A percentile compares a stretch with the other conserved stretches of the same genome.
These are phyloP conservation scores for Niveomyces coronatus DNA, from an alignment of 2,329 filamentous ascomycete genomes.

Conservation along the genomic window DNA sequence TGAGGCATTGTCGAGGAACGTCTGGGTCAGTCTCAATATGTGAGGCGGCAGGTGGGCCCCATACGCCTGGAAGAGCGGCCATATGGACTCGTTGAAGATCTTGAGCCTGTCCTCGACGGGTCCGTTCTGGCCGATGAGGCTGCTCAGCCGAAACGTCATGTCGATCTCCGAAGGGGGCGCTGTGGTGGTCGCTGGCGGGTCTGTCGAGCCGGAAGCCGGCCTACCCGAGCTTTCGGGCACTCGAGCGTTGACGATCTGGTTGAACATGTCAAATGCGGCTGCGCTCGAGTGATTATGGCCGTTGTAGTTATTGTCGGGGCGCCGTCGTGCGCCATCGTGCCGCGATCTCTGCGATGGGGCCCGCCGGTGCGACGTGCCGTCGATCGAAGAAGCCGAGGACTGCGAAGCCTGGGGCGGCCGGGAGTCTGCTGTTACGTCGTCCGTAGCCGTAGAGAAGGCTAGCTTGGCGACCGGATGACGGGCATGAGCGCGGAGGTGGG, in stretches of 20 bases:
- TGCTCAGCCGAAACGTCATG: constrained; percentile 20
- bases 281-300: background rate
- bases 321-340: background rate
- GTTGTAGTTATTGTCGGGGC: background rate
- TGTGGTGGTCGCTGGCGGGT: background rate
- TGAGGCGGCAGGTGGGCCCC: background rate
- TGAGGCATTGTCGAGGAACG: constrained; percentile 15
- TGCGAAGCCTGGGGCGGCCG: background rate
- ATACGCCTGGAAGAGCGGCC: constrained; percentile 18
- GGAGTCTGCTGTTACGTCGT: background rate
- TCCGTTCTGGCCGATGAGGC: constrained; percentile 13
- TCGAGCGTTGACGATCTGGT: constrained; percentile 6
- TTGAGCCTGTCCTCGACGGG: constrained; percentile 14
- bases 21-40: constrained; percentile 8
- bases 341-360: background rate
- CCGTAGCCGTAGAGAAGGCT: constrained; percentile 5
- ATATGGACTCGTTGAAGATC: constrained; percentile 20
- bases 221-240: background rate
- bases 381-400: background rate
- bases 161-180: constrained; percentile 11
- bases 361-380: background rate
- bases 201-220: background rate
- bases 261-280: constrained; percentile 8
- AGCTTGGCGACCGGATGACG: constrained; percentile 7
- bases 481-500: constrained; percentile 15